A percentile compares a stretch with the other conserved stretches of the same genome.
These are phyloP conservation scores for Rhazya stricta DNA, from an alignment of 257 asterid species.

Conservation along the genomic window DNA sequence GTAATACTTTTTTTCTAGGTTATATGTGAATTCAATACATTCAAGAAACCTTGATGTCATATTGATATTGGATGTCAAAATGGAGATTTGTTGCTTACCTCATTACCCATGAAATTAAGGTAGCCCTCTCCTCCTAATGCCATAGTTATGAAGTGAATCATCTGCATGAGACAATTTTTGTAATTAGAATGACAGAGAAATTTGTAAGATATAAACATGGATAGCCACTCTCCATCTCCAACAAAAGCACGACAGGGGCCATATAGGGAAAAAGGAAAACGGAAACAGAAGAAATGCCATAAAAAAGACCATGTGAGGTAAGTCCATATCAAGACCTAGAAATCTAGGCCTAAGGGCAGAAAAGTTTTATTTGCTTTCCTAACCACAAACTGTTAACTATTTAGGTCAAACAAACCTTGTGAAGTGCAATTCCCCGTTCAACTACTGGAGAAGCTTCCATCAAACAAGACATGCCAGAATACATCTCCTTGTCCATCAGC, in stretches of 20 bases:
- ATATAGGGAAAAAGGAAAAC: not conserved
- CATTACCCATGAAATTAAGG: constrained; percentile 98
- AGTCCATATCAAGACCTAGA: not conserved
- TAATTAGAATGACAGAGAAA: not conserved
- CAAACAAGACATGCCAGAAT: constrained; percentile 91
- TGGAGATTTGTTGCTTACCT: constrained; percentile 43
- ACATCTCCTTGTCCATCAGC: constrained; percentile 96
- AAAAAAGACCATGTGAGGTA: not conserved
- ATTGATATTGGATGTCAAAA: not conserved
- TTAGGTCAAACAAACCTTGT: constrained; percentile 58
- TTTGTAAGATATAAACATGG: not conserved
- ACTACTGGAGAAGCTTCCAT: constrained; percentile 70
- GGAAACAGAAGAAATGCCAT: not conserved
- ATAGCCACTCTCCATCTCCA: not conserved
- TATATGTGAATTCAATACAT: too few relatives aligned
- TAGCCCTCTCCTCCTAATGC: constrained; percentile 98
- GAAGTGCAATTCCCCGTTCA: constrained; percentile 90
- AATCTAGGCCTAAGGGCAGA: not conserved
- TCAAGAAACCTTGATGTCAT: not conserved
- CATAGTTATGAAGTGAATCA: constrained; percentile 93
- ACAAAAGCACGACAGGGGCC: not conserved
- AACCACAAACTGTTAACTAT: not conserved
- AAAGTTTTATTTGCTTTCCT: not conserved
- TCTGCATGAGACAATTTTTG: constrained; percentile 43
- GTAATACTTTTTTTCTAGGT: too few relatives aligned